Percentiles rank a stretch among this genome's conserved stretches.
These are phyloP conservation scores for Sordaria brevicollis DNA, from an alignment of 495 filamentous ascomycete species.

Conservation along the genomic window DNA sequence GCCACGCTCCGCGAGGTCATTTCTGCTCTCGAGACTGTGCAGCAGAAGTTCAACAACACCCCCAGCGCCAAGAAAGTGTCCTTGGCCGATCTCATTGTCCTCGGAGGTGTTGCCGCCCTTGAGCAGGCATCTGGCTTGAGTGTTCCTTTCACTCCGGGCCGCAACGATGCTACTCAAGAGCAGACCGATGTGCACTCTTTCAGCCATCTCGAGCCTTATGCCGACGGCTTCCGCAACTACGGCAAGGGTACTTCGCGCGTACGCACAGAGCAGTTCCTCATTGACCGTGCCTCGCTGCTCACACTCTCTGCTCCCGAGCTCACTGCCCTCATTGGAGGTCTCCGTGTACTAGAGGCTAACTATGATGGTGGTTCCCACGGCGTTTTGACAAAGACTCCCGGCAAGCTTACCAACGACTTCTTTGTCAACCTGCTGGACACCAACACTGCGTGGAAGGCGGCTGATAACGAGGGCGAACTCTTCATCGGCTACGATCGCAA, in stretches of 20 bases:
- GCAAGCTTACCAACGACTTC: constrained; percentile 63
- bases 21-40: constrained; percentile 46
- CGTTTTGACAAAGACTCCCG: constrained; percentile 52
- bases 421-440: constrained; percentile 65
- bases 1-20: constrained; percentile 47
- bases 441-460: constrained; percentile 50
- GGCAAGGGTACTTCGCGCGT: constrained; percentile 48
- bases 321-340: constrained; percentile 55
- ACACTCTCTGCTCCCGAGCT: constrained; percentile 58
- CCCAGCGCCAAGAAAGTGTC: constrained; percentile 57
- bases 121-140: constrained; percentile 49
- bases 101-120: constrained; percentile 57
- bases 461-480: constrained; percentile 33
- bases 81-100: constrained; percentile 60
- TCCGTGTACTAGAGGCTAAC: constrained; percentile 56
- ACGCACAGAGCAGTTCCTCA: constrained; percentile 51
- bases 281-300: constrained; percentile 58
- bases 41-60: constrained; percentile 51
- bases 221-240: constrained; percentile 69
- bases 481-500: constrained; percentile 57
- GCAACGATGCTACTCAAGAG: constrained; percentile 44
- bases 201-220: constrained; percentile 47
- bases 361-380: constrained; percentile 52
- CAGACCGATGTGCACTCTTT: constrained; percentile 56
- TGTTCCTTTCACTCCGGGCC: constrained; percentile 40